Evolutionary conservation across 768 basidiomycete species (phyloP), one percentile per base, ranked within the genome.

Genomic region (Tubosaeta sp.): DNA sequence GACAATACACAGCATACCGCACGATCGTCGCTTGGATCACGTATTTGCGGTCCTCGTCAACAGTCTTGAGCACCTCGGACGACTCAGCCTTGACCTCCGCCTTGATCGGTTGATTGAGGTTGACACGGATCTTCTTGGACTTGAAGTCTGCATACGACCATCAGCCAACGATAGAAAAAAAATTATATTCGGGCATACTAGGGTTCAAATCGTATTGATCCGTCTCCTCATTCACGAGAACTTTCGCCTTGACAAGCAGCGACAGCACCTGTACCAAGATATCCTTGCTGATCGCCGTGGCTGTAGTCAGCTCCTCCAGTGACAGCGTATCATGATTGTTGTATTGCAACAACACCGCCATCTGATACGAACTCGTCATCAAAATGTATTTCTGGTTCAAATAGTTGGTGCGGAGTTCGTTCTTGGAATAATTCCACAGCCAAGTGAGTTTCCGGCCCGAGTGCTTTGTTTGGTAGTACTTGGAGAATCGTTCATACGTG

Each of bases 371-470:
- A 60, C 90, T 94, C 29, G 91, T 92, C 85, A 94, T 90, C 65
- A 98, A 74, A 60, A 95, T 93, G 73, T 97, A 97, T 70, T 94
- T 96, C 70, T 94, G 92, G 63, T 85, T 86, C 48, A 91, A 77
- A 70, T 96, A 93, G 64, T 89, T 94, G 56, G 94, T 94, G 49
- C 87, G 83, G 6, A 99, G 79, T 67, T 99, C 96, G 71, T 94
- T 94, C 75, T 95, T 95, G 49, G 86, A 93, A 68, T 94, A 91
- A 63, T 97, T 95, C 96, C 96, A 99, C 10, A 98, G 73, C 95
- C 95, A 99, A 0, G 91, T 94, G 38, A 99, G 79, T 65, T 95
- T 95, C 53, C 95, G 87, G 13, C 94, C 95, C 3, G 87, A 90
- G 68, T 95, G 92, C 69, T 94, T 93, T 64, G 83, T 84, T 64